phyloP scores from a whole-genome alignment of 75 land plant genomes.

The Pinus tabuliformis region DNA sequence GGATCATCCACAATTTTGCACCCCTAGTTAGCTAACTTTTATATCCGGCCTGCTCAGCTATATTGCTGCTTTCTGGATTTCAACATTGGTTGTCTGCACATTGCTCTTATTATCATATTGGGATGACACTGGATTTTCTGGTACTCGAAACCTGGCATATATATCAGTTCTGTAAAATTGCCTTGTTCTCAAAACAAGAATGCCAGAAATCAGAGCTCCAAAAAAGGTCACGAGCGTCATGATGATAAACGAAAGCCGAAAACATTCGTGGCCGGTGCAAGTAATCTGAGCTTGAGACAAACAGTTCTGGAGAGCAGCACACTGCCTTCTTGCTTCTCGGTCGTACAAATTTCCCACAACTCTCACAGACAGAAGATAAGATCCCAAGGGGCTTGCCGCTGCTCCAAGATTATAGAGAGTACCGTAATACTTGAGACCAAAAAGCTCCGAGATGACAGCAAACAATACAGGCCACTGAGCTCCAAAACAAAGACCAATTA shows the following conservation, averaged over 20 bases:
- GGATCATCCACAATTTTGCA: too few species aligned
- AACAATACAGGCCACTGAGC: constrained; percentile 51
- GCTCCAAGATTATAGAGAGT: constrained; percentile 55
- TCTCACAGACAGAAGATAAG: constrained; percentile 60
- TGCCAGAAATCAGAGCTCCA: constrained; percentile 18
- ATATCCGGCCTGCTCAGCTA: too few species aligned
- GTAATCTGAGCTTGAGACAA: constrained; percentile 5
- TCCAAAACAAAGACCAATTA: constrained; percentile 57
- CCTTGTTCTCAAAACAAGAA: constrained; percentile 30
- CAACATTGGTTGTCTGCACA: too few species aligned
- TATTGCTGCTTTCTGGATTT: too few species aligned
- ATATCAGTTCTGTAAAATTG: constrained; percentile 39
- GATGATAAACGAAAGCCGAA: constrained; percentile 27
- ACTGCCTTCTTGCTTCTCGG: constrained; percentile 47
- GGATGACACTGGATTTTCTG: background rate
- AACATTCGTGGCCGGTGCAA: constrained; percentile 31
- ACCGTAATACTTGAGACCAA: constrained; percentile 65
- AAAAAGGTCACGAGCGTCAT: constrained; percentile 15
- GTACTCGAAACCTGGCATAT: constrained; percentile 27
- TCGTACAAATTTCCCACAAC: constrained; percentile 61
- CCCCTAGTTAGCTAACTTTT: too few species aligned
- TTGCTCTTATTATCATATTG: background rate
- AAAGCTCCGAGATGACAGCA: constrained; percentile 62
- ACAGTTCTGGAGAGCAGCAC: background rate
- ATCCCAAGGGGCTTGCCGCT: constrained; percentile 52